Evolutionary conservation across 441 rosid genomes (phyloP), one percentile per base, ranked within the genome.

Genomic region (Brassica balearica): DNA sequence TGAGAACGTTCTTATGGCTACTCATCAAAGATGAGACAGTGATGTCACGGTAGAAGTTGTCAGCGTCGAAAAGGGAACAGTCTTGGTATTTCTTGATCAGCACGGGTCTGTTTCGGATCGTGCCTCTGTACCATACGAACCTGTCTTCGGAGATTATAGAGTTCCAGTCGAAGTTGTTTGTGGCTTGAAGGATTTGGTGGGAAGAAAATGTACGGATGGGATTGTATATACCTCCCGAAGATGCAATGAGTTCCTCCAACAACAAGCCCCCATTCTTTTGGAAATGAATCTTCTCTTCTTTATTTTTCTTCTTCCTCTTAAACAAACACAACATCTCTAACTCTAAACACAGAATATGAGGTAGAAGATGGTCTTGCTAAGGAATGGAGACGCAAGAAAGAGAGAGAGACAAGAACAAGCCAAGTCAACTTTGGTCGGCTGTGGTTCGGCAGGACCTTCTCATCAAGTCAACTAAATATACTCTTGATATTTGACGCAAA

Each of bases 161-260:
- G 63, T 22, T 29, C 81, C 68, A 77, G 68, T 65, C 63, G 27
- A 72, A 84, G 46, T 77, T 27, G 59, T 87, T 70, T 41, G 85
- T 84, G n/a, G 87, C 85, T 71, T 48, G 43, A 43, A 29, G 32
- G 69, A 82, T 68, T 27, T 83, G 84, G 15, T 80, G 7, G 8
- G 78, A 23, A 17, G 88, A 82, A 77, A 79, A 87, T 5, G 32
- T 32, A 58, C 72, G 81, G 27, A 84, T 84, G 3, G 85, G 86
- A 75, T 82, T 80, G 68, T 65, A 78, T 11, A 12, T 74, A 34
- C 87, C 84, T 59, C 83, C 75, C 51, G 65, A 80, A 41, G 68
- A 32, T 29, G 82, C 80, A 55, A 85, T 77, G 46, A 81, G 74
- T 73, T 85, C 81, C 58, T 87, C 85, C 23, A 87, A 10, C 17